Percentiles rank a stretch among this genome's conserved stretches.
These are phyloP conservation scores for Acanthamoeba castellanii DNA, from an alignment of 208 protist species.

Conservation along the genomic window DNA sequence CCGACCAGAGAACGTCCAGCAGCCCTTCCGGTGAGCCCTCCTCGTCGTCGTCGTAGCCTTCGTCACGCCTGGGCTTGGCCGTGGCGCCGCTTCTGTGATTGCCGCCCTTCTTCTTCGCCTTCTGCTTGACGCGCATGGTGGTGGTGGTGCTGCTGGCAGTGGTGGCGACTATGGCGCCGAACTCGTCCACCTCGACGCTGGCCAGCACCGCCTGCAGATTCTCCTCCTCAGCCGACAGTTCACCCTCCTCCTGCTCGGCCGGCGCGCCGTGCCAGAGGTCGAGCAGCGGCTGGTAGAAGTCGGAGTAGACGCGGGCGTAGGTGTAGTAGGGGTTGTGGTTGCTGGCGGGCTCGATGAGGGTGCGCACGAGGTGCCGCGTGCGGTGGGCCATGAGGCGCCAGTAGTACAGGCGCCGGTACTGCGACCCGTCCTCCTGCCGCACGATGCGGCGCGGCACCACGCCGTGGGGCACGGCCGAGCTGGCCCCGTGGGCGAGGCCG, in stretches of 20 bases:
- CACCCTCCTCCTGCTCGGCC: background rate
- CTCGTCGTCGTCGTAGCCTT: background rate
- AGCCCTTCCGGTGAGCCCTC: background rate
- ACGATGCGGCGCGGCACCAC: background rate
- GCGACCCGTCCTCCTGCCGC: background rate
- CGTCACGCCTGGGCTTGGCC: background rate
- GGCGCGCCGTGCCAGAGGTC: background rate
- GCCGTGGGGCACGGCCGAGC: background rate
- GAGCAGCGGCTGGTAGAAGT: background rate
- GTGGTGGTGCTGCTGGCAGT: too few species aligned
- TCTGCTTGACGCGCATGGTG: too few species aligned
- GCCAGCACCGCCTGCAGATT: background rate
- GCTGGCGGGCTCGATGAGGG: background rate
- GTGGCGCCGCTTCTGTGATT: background rate
- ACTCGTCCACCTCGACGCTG: background rate
- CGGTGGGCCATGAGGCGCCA: constrained; percentile 11
- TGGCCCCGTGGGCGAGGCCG: background rate
- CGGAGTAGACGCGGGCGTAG: background rate
- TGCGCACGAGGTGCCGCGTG: background rate
- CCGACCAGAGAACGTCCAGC: too few species aligned
- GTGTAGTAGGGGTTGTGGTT: background rate
- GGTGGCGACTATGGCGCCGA: too few species aligned
- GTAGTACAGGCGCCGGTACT: background rate
- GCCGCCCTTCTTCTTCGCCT: background rate
- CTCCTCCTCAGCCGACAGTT: background rate